Conservation (phyloP, 164 flowering plant genomes). For the Berberis thunbergii region DNA sequence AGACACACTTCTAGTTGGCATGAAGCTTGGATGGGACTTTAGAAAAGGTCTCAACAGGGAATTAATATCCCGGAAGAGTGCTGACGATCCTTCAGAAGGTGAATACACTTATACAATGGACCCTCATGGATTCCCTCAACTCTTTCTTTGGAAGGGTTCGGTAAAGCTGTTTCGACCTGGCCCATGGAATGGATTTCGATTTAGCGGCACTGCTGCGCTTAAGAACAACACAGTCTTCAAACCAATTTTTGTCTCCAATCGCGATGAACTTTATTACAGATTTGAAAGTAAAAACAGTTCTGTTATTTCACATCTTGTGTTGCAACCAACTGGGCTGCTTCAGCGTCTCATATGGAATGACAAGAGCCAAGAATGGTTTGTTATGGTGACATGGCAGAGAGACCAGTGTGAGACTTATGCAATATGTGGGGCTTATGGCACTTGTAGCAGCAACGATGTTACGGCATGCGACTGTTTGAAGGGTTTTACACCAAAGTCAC, state of each 20-base stretch:
- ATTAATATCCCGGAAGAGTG: too few species aligned
- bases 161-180: constrained; percentile 9
- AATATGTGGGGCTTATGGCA: constrained; percentile 4
- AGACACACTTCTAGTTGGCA: too few species aligned
- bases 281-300: constrained; percentile 7
- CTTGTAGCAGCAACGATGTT: neutral
- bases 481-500: constrained; percentile 5
- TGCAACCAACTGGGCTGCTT: constrained; percentile 7
- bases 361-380: constrained; percentile 1
- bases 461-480: neutral
- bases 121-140: constrained; percentile 18
- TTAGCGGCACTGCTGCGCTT: constrained; percentile 12
- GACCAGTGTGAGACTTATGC: constrained; percentile 6
- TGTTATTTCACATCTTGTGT: constrained; percentile 1
- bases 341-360: constrained; percentile 5
- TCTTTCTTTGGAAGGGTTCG: constrained; percentile 7
- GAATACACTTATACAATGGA: too few species aligned
- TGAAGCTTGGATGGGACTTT: neutral
- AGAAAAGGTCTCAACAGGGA: constrained; percentile 4
- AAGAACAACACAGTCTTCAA: constrained; percentile 5
- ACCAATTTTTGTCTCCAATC: constrained; percentile 2
- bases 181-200: constrained; percentile 26
- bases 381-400: neutral
- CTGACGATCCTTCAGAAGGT: too few species aligned
- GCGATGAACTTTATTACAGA: constrained; percentile 16